Evolutionary conservation across 169 alveolate genomes (phyloP).

Genomic region (Amoebophrya sp.): DNA sequence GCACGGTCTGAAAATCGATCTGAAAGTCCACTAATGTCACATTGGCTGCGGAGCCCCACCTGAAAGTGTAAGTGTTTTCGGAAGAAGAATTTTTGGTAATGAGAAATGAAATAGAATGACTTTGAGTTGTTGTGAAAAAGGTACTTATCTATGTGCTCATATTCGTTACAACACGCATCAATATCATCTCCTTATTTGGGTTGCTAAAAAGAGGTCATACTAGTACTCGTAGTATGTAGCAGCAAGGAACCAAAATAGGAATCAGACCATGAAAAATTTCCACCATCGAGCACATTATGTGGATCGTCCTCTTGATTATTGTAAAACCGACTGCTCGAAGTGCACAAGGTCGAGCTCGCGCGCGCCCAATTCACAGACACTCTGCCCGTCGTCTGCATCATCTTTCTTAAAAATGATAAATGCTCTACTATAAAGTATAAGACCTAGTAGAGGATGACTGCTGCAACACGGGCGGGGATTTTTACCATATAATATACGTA

Average conservation of each 20-base stretch:
- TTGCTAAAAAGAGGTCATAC: neutral
- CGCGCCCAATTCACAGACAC: neutral
- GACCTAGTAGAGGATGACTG: no score
- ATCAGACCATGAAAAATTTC: neutral
- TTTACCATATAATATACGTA: no score
- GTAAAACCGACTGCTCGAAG: neutral
- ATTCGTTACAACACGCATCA: no score
- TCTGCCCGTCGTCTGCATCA: neutral
- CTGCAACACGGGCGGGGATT: no score
- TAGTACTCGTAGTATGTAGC: neutral
- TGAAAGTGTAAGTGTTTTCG: neutral
- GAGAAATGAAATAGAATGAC: no score
- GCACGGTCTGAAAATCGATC: neutral
- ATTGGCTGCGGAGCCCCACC: constrained; percentile 26
- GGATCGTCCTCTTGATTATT: neutral
- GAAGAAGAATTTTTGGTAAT: no score
- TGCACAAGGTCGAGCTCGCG: neutral
- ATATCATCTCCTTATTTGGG: no score
- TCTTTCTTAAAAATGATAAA: no score
- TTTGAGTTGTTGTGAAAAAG: no score
- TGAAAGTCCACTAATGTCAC: neutral
- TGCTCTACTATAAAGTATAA: no score
- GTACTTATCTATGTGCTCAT: no score
- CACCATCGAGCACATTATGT: constrained; percentile 2
- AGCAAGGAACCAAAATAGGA: neutral